Percentiles rank a stretch among this genome's conserved stretches.
phyloP scores from a whole-genome alignment of 2,329 filamentous ascomycete species.

The Pseudogymnoascus sp. region DNA sequence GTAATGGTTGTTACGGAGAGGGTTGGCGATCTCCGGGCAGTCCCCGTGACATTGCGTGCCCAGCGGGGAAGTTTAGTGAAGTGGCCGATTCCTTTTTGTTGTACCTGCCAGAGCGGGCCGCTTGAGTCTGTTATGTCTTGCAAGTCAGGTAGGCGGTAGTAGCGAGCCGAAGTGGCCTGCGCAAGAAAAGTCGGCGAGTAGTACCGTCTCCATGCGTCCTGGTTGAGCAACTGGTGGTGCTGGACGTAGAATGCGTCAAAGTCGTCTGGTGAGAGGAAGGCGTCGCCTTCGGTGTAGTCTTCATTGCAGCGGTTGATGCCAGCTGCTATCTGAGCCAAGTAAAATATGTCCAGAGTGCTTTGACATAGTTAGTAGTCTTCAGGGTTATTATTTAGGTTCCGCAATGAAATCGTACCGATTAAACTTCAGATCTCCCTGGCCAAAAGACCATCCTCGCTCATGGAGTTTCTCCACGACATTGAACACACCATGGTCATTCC shows the following conservation, averaged over 20 bases:
- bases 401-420: not conserved
- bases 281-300: not conserved
- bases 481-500: not conserved
- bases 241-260: not conserved
- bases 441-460: not conserved
- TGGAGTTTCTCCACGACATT: not conserved
- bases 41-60: not conserved
- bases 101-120: not conserved
- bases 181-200: not conserved
- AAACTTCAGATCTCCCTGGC: not conserved
- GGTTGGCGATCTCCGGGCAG: not conserved
- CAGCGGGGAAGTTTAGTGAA: not conserved
- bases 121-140: not conserved
- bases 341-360: not conserved
- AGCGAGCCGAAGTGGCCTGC: not conserved
- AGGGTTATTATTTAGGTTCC: not conserved
- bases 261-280: not conserved
- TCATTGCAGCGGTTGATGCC: not conserved
- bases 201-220: not conserved
- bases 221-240: not conserved
- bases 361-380: not conserved
- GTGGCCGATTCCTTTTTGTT: not conserved
- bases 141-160: not conserved
- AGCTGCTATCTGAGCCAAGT: not conserved
- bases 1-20: not conserved